These are phyloP conservation scores for Litchi chinensis DNA, from an alignment of 345 rosid species.

Conservation along the genomic window DNA sequence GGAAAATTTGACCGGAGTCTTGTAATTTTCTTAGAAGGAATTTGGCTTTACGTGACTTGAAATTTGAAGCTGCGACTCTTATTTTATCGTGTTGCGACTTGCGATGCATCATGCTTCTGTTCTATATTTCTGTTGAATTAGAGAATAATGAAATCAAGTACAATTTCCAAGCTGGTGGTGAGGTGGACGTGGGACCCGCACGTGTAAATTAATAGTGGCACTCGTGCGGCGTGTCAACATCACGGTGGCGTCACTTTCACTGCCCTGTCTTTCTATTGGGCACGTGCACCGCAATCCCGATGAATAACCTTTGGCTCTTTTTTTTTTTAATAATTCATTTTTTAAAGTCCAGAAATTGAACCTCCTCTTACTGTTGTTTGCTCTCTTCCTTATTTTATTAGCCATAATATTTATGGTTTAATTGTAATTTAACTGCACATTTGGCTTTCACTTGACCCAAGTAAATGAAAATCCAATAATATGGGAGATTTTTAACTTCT, in stretches of 20 bases:
- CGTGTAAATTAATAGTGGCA: neutral
- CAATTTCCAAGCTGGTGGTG: conserved; percentile 13
- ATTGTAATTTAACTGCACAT: neutral
- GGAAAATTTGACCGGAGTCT: conserved; percentile 19
- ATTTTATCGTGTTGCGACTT: conserved; percentile 26
- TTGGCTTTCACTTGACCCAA: neutral
- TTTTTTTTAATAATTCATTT: neutral
- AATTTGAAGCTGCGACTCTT: conserved; percentile 26
- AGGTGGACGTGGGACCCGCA: conserved; percentile 26
- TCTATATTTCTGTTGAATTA: neutral
- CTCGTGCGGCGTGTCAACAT: conserved; percentile 40
- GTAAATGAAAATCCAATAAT: neutral
- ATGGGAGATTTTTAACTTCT: neutral
- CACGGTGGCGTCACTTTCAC: conserved; percentile 19
- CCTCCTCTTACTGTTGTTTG: no score
- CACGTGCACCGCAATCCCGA: conserved; percentile 47
- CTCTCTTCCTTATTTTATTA: no score
- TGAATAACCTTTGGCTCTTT: neutral
- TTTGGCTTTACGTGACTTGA: neutral
- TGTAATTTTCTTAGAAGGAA: conserved; percentile 19
- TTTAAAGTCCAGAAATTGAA: neutral
- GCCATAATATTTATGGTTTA: neutral
- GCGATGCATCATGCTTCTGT: neutral
- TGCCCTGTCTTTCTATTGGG: conserved; percentile 7
- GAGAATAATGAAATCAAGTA: neutral